Evolutionary conservation across 1,284 basidiomycete genomes (phyloP), one percentile per base, ranked within the genome.

Genomic region (Wallemia mellicola): DNA sequence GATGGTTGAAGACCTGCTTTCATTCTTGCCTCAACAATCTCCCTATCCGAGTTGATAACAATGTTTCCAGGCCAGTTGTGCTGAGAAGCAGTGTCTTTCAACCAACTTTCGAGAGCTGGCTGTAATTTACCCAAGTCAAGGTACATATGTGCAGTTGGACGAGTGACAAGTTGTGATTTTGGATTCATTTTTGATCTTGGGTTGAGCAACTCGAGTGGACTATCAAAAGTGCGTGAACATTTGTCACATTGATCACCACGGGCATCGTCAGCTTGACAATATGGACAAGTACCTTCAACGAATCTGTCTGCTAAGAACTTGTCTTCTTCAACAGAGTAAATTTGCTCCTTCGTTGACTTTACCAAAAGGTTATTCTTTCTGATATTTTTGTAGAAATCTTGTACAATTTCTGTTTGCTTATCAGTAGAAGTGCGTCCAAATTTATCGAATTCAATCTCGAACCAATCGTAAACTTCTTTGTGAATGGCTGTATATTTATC

Each of bases 231-330:
- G 63, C 88, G 79, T 54, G 83, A 80, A 68, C 94, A 99, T 62
- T 81, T 77, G 71, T 99, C 94, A 71, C 94, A 99, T 75, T 99
- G 94, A 70, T 99, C 94, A 11, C 94, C 94, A 57, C 94, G 83
- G 33, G 92, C 94, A 65, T 96, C 92, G 82, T 87, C 65, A 14
- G n/a, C 58, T 60, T 77, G 77, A 68, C 91, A 95, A 70, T 91
- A 77, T 1, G 91, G 89, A 69, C 89, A 95, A 57, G 78, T 86
- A 15, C 89, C 89, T 70, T 94, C 89, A 0, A 95, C 88, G 70
- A 85, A 95, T 60, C 89, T 83, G 72, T 95, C 89, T 19, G 89
- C 89, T 38, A 95, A 72, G 73, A 94, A 95, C 64, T 86, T 87
- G 62, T 2, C 58, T 26, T 26, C 22, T 27, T 54, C 81, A 71